A percentile compares a stretch with the other conserved stretches of the same genome.
Evolutionary conservation across 495 filamentous ascomycete species (phyloP).

Genomic region (Penicillium coffeae): DNA sequence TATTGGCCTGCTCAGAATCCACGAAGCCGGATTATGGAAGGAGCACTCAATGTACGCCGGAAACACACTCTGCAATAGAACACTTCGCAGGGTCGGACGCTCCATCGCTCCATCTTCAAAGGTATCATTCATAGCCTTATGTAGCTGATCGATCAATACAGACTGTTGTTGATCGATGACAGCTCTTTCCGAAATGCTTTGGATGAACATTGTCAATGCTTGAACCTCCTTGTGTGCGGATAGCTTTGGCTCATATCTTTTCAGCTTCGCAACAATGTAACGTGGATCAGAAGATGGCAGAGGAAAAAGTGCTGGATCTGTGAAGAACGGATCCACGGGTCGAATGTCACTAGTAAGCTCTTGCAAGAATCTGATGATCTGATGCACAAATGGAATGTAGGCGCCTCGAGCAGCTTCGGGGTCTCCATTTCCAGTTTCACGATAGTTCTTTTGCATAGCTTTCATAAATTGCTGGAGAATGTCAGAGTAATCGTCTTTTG

Average conservation of each 20-base stretch:
- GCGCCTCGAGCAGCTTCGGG: constrained; percentile 40
- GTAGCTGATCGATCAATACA: constrained; percentile 57
- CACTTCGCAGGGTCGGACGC: constrained; percentile 51
- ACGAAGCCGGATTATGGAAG: constrained; percentile 49
- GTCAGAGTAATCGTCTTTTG: constrained; percentile 52
- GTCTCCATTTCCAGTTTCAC: constrained; percentile 48
- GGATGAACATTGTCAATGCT: constrained; percentile 58
- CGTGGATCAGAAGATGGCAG: constrained; percentile 61
- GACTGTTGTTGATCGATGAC: constrained; percentile 56
- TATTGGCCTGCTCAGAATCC: constrained; percentile 56
- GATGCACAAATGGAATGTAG: constrained; percentile 66
- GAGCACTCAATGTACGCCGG: constrained; percentile 59
- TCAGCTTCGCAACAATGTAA: constrained; percentile 65
- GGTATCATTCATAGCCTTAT: constrained; percentile 48
- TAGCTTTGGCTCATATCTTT: constrained; percentile 60
- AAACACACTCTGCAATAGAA: constrained; percentile 57
- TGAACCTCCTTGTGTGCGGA: constrained; percentile 48
- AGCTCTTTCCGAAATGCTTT: constrained; percentile 61
- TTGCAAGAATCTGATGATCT: constrained; percentile 59
- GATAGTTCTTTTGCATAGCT: constrained; percentile 66
- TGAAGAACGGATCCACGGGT: constrained; percentile 64
- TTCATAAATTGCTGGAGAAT: constrained; percentile 57
- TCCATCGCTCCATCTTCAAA: constrained; percentile 42
- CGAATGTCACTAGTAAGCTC: constrained; percentile 62
- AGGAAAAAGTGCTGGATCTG: constrained; percentile 60